Evolutionary conservation across 805 yeast species (phyloP).

Genomic region (Vanderwaltozyma yarrowii): DNA sequence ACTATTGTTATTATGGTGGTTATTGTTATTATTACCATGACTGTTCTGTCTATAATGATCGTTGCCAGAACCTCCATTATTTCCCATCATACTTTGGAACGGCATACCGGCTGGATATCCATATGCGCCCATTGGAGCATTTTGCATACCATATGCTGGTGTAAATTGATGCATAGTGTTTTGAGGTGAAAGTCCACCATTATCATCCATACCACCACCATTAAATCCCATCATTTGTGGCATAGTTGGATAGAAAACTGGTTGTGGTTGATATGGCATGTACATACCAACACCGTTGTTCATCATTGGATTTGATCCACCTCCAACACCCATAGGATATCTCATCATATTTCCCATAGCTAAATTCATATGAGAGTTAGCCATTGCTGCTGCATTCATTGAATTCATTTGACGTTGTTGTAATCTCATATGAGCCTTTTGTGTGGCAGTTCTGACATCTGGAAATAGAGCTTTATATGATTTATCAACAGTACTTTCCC

Average conservation of each 20-base stretch:
- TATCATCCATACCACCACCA: constrained; percentile 9
- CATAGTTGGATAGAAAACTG: constrained; percentile 26
- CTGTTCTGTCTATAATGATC: constrained; percentile 15
- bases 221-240: constrained; percentile 20
- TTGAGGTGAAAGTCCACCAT: constrained; percentile 18
- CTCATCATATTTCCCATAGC: constrained; percentile 25
- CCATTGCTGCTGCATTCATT: constrained; percentile 9
- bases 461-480: constrained; percentile 46
- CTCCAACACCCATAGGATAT: constrained; percentile 21
- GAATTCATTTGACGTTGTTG: constrained; percentile 27
- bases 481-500: constrained; percentile 53
- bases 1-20: too few relatives aligned
- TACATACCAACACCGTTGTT: constrained; percentile 23
- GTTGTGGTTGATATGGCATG: constrained; percentile 28
- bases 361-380: constrained; percentile 19
- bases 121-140: constrained; percentile 15
- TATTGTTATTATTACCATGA: constrained; percentile 9
- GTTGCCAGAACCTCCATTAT: constrained; percentile 7
- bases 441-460: constrained; percentile 25
- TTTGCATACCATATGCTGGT: constrained; percentile 19
- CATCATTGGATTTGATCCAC: constrained; percentile 18
- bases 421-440: constrained; percentile 22
- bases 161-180: constrained; percentile 21
- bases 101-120: constrained; percentile 23
- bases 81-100: constrained; percentile 19